Conservation (phyloP, 2,329 filamentous ascomycete species). For the Penicillium sp. region DNA sequence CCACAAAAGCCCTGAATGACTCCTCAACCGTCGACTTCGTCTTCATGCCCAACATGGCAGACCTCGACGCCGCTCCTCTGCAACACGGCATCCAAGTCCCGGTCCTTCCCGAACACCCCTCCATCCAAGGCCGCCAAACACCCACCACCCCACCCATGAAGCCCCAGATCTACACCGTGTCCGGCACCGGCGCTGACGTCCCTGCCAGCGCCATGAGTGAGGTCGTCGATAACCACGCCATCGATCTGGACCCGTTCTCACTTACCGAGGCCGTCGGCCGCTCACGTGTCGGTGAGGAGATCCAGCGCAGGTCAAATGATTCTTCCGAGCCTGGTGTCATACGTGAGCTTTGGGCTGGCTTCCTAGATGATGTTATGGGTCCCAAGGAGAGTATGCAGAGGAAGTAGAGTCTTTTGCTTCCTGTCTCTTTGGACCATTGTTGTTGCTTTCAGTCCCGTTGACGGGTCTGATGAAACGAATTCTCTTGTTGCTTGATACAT, state of each 20-base stretch:
- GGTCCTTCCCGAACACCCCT: conserved; percentile 45
- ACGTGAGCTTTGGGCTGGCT: conserved; percentile 36
- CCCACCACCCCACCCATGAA: conserved; percentile 45
- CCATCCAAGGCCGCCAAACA: conserved; percentile 26
- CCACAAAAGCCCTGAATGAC: conserved; percentile 56
- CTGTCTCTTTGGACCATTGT: background rate
- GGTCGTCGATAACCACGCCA: conserved; percentile 54
- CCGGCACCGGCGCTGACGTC: conserved; percentile 42
- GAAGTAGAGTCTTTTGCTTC: conserved; percentile 12
- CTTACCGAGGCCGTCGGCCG: conserved; percentile 51
- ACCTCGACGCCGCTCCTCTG: conserved; percentile 38
- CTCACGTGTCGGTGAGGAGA: conserved; percentile 37
- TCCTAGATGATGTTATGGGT: conserved; percentile 40
- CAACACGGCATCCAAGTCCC: conserved; percentile 48
- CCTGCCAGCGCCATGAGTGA: conserved; percentile 57
- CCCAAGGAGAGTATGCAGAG: conserved; percentile 26
- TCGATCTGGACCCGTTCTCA: conserved; percentile 56
- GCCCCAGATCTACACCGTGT: conserved; percentile 56
- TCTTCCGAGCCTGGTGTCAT: conserved; percentile 30
- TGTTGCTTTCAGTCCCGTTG: conserved; percentile 7
- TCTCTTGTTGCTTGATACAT: background rate
- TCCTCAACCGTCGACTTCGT: conserved; percentile 62
- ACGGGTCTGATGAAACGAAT: conserved; percentile 10
- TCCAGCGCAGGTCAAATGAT: conserved; percentile 36
- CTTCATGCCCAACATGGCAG: conserved; percentile 55